phyloP scores from a whole-genome alignment of 495 filamentous ascomycete genomes.

The Xylaria grammica region DNA sequence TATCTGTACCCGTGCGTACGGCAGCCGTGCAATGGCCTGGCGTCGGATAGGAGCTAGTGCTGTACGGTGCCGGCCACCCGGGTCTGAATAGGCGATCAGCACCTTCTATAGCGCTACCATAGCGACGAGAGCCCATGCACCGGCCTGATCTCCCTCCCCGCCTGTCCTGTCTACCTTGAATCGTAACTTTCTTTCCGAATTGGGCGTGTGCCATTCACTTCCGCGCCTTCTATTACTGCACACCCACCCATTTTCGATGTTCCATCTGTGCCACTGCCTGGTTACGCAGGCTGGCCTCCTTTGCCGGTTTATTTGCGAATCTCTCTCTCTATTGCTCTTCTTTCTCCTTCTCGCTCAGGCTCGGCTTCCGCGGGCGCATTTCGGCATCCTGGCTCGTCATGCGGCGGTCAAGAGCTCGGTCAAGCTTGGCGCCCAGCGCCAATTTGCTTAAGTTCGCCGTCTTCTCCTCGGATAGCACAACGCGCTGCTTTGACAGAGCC shows the following conservation, averaged over 20 bases:
- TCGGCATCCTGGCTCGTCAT: conserved; percentile 93
- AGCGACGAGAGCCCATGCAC: neutral
- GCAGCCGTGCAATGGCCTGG: neutral
- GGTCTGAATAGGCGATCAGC: neutral
- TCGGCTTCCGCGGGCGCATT: conserved; percentile 64
- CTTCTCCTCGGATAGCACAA: conserved; percentile 81
- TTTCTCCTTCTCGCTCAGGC: conserved; percentile 45
- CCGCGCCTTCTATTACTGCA: neutral
- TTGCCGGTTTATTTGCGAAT: neutral
- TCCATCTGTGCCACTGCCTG: neutral
- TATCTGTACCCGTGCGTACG: neutral
- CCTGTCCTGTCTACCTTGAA: neutral
- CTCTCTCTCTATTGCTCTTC: conserved; percentile 25
- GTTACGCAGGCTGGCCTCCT: neutral
- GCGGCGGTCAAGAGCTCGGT: conserved; percentile 85
- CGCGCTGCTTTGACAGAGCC: conserved; percentile 82
- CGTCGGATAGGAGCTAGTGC: neutral
- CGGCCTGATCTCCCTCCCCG: neutral
- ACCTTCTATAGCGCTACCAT: neutral
- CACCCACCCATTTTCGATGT: neutral
- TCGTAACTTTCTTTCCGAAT: neutral
- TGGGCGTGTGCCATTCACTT: neutral
- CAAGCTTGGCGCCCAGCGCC: conserved; percentile 90
- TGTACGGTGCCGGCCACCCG: neutral
- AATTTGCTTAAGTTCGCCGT: conserved; percentile 85